These are phyloP conservation scores for Rhizopogon vulgaris DNA, from an alignment of 768 basidiomycete species.

Conservation along the genomic window DNA sequence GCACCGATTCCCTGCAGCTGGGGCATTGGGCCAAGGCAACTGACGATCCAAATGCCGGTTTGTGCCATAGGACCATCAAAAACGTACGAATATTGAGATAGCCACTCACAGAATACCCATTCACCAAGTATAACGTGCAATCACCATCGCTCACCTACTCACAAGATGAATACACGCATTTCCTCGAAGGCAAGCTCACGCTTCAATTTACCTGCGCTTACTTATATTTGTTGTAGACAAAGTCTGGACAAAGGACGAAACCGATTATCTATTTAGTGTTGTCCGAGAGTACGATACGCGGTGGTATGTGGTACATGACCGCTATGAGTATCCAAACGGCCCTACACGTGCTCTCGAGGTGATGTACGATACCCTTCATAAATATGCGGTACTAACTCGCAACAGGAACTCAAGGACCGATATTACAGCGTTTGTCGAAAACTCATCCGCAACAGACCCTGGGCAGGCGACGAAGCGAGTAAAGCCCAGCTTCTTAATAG, in stretches of 20 bases:
- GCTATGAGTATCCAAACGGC: constrained; percentile 71
- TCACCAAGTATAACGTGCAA: constrained; percentile 77
- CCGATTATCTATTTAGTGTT: constrained; percentile 82
- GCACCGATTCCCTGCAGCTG: constrained; percentile 62
- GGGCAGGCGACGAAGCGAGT: constrained; percentile 72
- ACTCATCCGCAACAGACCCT: constrained; percentile 78
- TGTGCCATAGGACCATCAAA: constrained; percentile 9
- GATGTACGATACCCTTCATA: not conserved
- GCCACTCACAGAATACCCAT: constrained; percentile 56
- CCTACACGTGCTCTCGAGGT: constrained; percentile 66
- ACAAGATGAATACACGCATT: constrained; percentile 80
- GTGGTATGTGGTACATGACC: constrained; percentile 87
- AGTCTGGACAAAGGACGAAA: constrained; percentile 91
- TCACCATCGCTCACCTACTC: constrained; percentile 65
- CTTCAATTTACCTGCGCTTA: not conserved
- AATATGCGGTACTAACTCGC: not conserved
- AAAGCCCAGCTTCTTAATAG: constrained; percentile 63
- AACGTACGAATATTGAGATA: not conserved
- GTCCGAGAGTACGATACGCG: constrained; percentile 79
- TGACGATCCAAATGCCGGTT: constrained; percentile 50
- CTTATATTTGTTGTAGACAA: constrained; percentile 39
- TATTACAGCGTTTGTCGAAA: constrained; percentile 91
- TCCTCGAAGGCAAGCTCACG: constrained; percentile 56
- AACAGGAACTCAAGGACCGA: constrained; percentile 86
- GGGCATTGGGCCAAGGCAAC: constrained; percentile 78